phyloP scores from a whole-genome alignment of 352 stramenopile genomes.

The Phytophthora pseudosyringae region DNA sequence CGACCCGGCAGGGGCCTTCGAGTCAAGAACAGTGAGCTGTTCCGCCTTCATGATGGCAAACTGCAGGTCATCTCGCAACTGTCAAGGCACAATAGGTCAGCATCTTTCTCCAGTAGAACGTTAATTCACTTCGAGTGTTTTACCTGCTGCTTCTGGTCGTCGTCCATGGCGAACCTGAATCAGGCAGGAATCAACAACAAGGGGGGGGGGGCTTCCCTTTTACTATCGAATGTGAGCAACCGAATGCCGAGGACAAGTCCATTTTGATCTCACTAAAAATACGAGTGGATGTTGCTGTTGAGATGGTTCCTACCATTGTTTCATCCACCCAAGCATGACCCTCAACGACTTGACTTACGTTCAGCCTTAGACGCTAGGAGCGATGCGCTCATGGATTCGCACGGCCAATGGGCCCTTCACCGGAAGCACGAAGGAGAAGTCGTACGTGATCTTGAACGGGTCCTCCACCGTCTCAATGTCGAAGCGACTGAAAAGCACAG shows the following conservation, averaged over 20 bases:
- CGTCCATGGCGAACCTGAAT: constrained; percentile 48
- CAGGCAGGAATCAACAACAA: not conserved
- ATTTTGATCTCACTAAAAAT: constrained; percentile 29
- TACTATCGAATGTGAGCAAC: not conserved
- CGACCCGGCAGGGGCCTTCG: constrained; percentile 41
- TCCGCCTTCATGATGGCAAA: constrained; percentile 79
- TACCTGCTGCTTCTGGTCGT: constrained; percentile 67
- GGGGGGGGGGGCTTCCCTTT: too few relatives aligned
- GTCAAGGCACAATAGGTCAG: constrained; percentile 1
- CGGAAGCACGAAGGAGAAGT: constrained; percentile 40
- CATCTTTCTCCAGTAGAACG: not conserved
- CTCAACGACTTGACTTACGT: too few relatives aligned
- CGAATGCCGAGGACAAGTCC: not conserved
- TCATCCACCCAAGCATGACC: not conserved
- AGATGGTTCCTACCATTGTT: not conserved
- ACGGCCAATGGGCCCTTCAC: constrained; percentile 44
- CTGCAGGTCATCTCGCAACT: constrained; percentile 76
- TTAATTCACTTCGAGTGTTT: not conserved
- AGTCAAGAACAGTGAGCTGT: constrained; percentile 52
- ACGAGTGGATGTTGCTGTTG: constrained; percentile 4
- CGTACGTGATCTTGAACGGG: constrained; percentile 46
- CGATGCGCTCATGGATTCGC: constrained; percentile 16
- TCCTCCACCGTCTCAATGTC: constrained; percentile 36
- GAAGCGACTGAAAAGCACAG: constrained; percentile 48
- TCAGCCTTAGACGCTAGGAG: not conserved